Conservation (phyloP, 805 yeast genomes). For the Saccharomycopsis sp. region DNA sequence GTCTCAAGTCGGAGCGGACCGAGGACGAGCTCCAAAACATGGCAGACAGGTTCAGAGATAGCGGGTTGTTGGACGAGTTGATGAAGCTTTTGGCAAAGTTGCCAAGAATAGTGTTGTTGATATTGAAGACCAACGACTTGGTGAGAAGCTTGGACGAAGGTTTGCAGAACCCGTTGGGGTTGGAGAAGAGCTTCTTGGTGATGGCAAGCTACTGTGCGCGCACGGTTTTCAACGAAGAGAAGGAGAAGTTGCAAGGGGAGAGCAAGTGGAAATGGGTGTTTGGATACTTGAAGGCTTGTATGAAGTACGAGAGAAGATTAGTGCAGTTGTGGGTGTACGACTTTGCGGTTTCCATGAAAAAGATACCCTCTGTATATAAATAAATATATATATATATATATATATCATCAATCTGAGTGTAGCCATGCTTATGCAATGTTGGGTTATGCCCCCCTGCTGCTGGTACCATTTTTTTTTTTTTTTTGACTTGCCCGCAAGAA, state of each 20-base stretch:
- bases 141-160: conserved; percentile 83
- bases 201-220: conserved; percentile 85
- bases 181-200: conserved; percentile 78
- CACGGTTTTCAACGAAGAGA: conserved; percentile 63
- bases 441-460: too few relatives aligned
- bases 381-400: too few relatives aligned
- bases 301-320: conserved; percentile 27
- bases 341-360: too few relatives aligned
- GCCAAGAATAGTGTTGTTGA: conserved; percentile 79
- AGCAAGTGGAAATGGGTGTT: conserved; percentile 10
- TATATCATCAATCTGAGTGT: too few relatives aligned
- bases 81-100: conserved; percentile 71
- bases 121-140: conserved; percentile 88
- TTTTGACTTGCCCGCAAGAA: too few relatives aligned
- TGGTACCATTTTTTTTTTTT: too few relatives aligned
- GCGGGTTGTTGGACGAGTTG: conserved; percentile 59
- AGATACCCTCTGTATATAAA: too few relatives aligned
- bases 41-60: conserved; percentile 52
- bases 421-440: too few relatives aligned
- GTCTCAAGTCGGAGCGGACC: conserved; percentile 45
- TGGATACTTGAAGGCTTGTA: conserved; percentile 27
- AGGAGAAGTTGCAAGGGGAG: conserved; percentile 30
- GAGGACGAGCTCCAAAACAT: conserved; percentile 58
- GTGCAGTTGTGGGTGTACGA: conserved; percentile 30
- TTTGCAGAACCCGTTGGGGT: conserved; percentile 74